A percentile compares a stretch with the other conserved stretches of the same genome.
These are phyloP conservation scores for Casaregolazyma lundiana DNA, from an alignment of 1,139 yeast species.

Conservation along the genomic window DNA sequence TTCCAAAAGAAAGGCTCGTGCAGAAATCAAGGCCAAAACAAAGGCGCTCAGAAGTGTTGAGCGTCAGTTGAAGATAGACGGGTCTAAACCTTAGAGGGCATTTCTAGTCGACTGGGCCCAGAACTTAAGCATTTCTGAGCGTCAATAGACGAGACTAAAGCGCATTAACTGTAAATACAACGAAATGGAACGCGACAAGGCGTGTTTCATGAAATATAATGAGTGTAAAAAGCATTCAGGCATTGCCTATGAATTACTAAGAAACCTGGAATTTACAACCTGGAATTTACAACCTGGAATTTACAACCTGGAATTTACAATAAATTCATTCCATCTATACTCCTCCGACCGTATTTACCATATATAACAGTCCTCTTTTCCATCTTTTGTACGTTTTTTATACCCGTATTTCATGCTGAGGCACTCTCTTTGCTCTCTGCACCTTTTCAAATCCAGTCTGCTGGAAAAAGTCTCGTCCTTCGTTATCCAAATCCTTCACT, in stretches of 20 bases:
- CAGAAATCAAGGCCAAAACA: slow-evolving; percentile 8
- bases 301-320: not conserved
- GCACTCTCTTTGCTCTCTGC: slow-evolving; percentile 28
- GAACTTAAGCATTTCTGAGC: no score
- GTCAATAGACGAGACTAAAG: no score
- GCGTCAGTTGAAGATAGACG: slow-evolving; percentile 9
- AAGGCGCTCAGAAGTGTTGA: slow-evolving; percentile 10
- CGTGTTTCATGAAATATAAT: no score
- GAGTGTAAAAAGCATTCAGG: no score
- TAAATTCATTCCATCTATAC: not conserved
- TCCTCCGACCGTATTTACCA: not conserved
- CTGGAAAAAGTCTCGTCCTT: slow-evolving; percentile 61
- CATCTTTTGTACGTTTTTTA: slow-evolving; percentile 12
- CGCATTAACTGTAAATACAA: no score
- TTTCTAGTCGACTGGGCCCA: not conserved
- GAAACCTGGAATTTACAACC: no score
- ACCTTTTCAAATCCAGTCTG: slow-evolving; percentile 26
- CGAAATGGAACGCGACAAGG: no score
- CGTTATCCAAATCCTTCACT: slow-evolving; percentile 82
- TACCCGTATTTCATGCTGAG: slow-evolving; percentile 23
- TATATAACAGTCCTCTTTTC: not conserved
- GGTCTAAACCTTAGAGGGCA: not conserved
- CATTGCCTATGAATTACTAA: no score
- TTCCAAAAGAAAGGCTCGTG: slow-evolving; percentile 8
- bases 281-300: no score